Evolutionary conservation across 2,329 filamentous ascomycete genomes (phyloP).

Genomic region (Epichloe sibirici): DNA sequence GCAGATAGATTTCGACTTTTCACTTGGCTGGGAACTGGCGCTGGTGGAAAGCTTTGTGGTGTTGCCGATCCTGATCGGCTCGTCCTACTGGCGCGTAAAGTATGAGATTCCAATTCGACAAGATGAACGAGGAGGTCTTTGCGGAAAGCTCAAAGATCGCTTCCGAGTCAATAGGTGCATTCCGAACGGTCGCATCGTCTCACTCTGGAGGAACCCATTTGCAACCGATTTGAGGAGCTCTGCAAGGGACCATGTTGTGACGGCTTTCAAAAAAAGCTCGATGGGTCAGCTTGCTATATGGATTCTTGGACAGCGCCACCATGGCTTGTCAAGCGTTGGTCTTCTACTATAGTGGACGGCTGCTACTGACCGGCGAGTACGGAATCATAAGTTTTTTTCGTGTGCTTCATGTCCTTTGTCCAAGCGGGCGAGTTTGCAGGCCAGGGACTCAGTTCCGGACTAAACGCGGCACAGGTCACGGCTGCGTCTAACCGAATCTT

Average conservation of each 20-base stretch:
- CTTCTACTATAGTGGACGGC: slow-evolving; percentile 54
- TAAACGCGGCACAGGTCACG: slow-evolving; percentile 48
- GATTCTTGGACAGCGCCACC: slow-evolving; percentile 54
- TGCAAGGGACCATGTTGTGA: slow-evolving; percentile 43
- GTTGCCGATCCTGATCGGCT: slow-evolving; percentile 34
- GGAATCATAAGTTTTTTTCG: slow-evolving; percentile 36
- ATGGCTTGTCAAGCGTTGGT: slow-evolving; percentile 51
- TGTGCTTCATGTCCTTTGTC: slow-evolving; percentile 53
- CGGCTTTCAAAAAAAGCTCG: slow-evolving; percentile 51
- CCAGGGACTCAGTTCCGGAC: slow-evolving; percentile 54
- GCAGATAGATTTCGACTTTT: slow-evolving; percentile 52
- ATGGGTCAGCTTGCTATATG: slow-evolving; percentile 52
- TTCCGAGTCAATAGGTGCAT: slow-evolving; percentile 60
- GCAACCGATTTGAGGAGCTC: slow-evolving; percentile 45
- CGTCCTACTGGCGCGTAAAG: slow-evolving; percentile 38
- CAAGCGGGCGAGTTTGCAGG: slow-evolving; percentile 57
- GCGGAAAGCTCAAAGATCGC: slow-evolving; percentile 63
- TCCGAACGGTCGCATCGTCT: slow-evolving; percentile 58
- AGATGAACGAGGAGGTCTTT: slow-evolving; percentile 56
- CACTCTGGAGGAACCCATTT: slow-evolving; percentile 56
- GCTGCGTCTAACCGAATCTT: slow-evolving; percentile 50
- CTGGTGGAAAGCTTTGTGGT: slow-evolving; percentile 53
- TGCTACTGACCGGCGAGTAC: slow-evolving; percentile 41
- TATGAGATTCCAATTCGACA: slow-evolving; percentile 57
- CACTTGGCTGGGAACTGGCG: slow-evolving; percentile 66